phyloP scores from a whole-genome alignment of 2,329 filamentous ascomycete species.

The Xylariaceae sp. region DNA sequence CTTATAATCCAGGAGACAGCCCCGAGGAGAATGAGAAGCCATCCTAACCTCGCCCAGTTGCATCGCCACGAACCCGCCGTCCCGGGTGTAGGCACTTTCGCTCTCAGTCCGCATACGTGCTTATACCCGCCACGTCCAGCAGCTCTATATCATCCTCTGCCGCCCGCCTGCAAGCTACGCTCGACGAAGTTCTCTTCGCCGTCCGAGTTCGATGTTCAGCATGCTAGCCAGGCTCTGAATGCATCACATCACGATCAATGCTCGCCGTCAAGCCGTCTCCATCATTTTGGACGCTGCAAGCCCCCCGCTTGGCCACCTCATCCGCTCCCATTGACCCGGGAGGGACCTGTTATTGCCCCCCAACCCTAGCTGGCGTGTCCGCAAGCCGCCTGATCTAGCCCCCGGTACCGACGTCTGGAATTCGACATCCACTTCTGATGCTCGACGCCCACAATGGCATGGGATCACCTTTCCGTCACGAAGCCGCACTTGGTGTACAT shows the following conservation, averaged over 20 bases:
- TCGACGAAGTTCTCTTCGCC: constrained; percentile 8
- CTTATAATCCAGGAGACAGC: too few relatives aligned
- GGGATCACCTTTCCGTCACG: constrained; percentile 80
- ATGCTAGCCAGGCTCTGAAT: constrained; percentile 31
- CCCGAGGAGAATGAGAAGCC: neutral
- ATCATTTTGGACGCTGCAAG: constrained; percentile 26
- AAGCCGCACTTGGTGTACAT: constrained; percentile 97
- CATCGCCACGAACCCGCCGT: neutral
- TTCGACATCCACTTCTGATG: constrained; percentile 1
- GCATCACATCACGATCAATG: constrained; percentile 29
- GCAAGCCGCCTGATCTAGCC: constrained; percentile 14
- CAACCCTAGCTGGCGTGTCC: constrained; percentile 28
- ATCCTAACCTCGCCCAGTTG: neutral
- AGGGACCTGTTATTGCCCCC: constrained; percentile 19
- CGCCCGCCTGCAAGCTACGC: neutral
- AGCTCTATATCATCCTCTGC: neutral
- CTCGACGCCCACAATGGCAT: constrained; percentile 55
- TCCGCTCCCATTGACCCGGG: constrained; percentile 20
- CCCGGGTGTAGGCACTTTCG: neutral
- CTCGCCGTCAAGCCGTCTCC: constrained; percentile 24
- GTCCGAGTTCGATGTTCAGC: constrained; percentile 17
- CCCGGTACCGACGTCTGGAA: constrained; percentile 9
- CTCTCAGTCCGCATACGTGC: neutral
- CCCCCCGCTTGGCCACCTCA: constrained; percentile 22
- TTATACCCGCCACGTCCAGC: neutral